phyloP scores from a whole-genome alignment of 1,284 basidiomycete genomes.

The Moniliella sp. region DNA sequence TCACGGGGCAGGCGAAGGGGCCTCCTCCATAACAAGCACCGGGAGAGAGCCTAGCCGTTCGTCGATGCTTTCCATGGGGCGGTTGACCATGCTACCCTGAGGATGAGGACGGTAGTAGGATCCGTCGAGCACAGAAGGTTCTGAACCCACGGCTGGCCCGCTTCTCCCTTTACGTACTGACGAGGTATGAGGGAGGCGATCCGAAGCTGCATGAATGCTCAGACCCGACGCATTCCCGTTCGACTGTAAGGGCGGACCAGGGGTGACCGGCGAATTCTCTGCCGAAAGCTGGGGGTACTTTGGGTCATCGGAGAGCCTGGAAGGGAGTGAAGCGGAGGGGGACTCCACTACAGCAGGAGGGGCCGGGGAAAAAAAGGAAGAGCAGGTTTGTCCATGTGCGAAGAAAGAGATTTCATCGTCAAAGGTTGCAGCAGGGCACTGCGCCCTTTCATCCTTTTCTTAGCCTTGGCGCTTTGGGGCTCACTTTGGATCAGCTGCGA shows the following conservation, averaged over 20 bases:
- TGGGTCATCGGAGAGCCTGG: background rate
- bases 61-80: constrained; percentile 20
- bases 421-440: background rate
- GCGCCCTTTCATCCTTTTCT: background rate
- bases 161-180: background rate
- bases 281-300: constrained; percentile 1
- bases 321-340: background rate
- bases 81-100: background rate
- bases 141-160: background rate
- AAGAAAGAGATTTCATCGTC: background rate
- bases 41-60: constrained; percentile 14
- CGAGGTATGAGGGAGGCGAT: constrained; percentile 6
- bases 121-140: background rate
- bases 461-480: constrained; percentile 1
- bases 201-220: background rate
- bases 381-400: background rate
- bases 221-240: constrained; percentile 8
- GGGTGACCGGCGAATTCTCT: constrained; percentile 4
- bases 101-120: background rate
- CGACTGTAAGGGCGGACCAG: constrained; percentile 9
- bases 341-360: background rate
- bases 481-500: background rate
- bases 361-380: background rate
- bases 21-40: background rate
- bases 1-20: constrained; percentile 3